Evolutionary conservation across 2,329 filamentous ascomycete genomes (phyloP).

Genomic region (Colletotrichum falcatum): DNA sequence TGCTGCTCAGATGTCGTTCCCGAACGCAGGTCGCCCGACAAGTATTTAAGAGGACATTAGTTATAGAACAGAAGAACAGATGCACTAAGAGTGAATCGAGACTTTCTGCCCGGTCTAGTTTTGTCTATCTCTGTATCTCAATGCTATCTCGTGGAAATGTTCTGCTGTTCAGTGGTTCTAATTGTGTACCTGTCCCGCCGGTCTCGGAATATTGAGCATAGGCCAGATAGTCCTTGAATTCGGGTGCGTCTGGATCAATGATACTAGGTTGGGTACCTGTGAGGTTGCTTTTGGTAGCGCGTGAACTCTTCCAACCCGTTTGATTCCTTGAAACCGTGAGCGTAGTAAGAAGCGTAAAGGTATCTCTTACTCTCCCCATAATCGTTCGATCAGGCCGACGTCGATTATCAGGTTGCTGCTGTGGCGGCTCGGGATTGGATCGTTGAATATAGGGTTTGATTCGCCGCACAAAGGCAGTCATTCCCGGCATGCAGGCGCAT

Average conservation of each 20-base stretch:
- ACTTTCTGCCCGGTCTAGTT: neutral
- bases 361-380: neutral
- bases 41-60: neutral
- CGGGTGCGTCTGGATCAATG: neutral
- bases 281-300: slow-evolving; percentile 3
- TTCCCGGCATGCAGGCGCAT: slow-evolving; percentile 36
- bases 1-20: slow-evolving; percentile 33
- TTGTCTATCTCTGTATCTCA: neutral
- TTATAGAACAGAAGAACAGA: neutral
- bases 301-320: neutral
- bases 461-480: slow-evolving; percentile 28
- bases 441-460: neutral
- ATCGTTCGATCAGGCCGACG: slow-evolving; percentile 4
- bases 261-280: neutral
- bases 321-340: neutral
- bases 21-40: slow-evolving; percentile 27
- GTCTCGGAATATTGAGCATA: slow-evolving; percentile 13
- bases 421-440: neutral
- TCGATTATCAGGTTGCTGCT: neutral
- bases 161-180: neutral
- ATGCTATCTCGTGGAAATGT: neutral
- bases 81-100: neutral
- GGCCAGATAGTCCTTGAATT: slow-evolving; percentile 7
- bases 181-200: neutral
- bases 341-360: slow-evolving; percentile 4